phyloP scores from a whole-genome alignment of 805 yeast genomes.

The Tanozyma kutaoensis region DNA sequence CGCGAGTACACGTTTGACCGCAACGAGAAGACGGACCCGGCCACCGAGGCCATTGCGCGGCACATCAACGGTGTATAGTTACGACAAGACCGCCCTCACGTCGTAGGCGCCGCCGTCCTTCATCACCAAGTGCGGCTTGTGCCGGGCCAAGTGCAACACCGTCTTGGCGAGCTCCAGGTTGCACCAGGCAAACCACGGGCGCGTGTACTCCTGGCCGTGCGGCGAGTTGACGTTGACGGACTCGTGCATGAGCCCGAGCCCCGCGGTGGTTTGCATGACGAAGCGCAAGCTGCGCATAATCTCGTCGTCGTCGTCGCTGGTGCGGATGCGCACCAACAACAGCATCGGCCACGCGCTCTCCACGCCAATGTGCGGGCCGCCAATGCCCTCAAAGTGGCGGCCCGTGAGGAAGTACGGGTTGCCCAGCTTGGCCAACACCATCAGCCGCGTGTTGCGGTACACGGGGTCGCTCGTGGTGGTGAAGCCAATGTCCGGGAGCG shows the following conservation, averaged over 20 bases:
- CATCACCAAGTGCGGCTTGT: conserved; percentile 55
- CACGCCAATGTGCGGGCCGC: conserved; percentile 85
- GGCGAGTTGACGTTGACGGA: conserved; percentile 51
- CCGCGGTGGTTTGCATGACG: conserved; percentile 51
- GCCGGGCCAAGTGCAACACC: conserved; percentile 57
- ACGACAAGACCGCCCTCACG: too few species aligned
- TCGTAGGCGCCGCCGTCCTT: too few species aligned
- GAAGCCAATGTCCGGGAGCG: conserved; percentile 73
- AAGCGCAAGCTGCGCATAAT: conserved; percentile 35
- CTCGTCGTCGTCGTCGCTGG: conserved; percentile 60
- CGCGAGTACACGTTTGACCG: conserved; percentile 68
- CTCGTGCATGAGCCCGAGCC: conserved; percentile 78
- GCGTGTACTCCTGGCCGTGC: conserved; percentile 38
- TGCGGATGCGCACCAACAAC: conserved; percentile 59
- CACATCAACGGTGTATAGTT: too few species aligned
- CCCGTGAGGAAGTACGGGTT: conserved; percentile 74
- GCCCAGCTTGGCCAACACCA: conserved; percentile 56
- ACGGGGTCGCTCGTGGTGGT: conserved; percentile 34
- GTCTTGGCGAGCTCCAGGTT: conserved; percentile 86
- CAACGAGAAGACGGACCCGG: too few species aligned
- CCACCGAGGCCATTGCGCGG: too few species aligned
- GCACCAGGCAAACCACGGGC: conserved; percentile 94
- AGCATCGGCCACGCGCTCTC: conserved; percentile 88
- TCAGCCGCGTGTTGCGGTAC: conserved; percentile 66
- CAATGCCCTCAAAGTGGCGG: conserved; percentile 55